A percentile compares a stretch with the other conserved stretches of the same genome.
Evolutionary conservation across 176 grass and related monocot species (phyloP).

Genomic region (Chrysopogon serrulatus): DNA sequence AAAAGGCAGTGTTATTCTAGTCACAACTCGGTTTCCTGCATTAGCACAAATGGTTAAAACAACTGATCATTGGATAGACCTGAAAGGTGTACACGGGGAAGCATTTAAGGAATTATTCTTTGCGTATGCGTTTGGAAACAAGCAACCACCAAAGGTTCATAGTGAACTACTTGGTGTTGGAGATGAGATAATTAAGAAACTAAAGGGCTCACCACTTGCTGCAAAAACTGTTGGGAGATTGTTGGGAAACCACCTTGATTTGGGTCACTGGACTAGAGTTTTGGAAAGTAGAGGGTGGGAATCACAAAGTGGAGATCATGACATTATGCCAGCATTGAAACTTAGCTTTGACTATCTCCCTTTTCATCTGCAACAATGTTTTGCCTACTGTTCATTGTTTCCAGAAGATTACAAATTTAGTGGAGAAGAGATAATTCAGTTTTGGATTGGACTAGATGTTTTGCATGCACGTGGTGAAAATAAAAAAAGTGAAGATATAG

Average conservation of each 20-base stretch:
- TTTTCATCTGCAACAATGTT: constrained; percentile 24
- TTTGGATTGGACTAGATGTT: constrained; percentile 20
- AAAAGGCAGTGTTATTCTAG: constrained; percentile 1
- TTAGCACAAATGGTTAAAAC: not conserved
- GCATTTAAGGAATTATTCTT: not conserved
- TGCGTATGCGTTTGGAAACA: not conserved
- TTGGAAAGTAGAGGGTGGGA: too few relatives aligned
- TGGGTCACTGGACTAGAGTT: too few relatives aligned
- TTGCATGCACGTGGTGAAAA: not conserved
- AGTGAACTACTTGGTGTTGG: not conserved
- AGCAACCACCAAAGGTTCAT: fast-evolving
- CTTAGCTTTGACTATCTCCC: constrained; percentile 25
- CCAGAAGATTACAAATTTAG: not conserved
- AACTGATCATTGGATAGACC: not conserved
- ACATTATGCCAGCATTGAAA: constrained; percentile 24
- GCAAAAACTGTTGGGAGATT: too few relatives aligned
- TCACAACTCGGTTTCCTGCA: not conserved
- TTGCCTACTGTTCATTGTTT: constrained; percentile 16
- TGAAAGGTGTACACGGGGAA: not conserved
- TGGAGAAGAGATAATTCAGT: not conserved
- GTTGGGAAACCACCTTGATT: too few relatives aligned
- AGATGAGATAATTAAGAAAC: too few relatives aligned
- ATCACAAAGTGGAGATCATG: too few relatives aligned
- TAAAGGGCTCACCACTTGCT: too few relatives aligned
- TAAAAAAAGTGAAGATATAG: not conserved